Evolutionary conservation across 176 grass and related monocot species (phyloP), one percentile per base, ranked within the genome.

Genomic region (Carex parvula): DNA sequence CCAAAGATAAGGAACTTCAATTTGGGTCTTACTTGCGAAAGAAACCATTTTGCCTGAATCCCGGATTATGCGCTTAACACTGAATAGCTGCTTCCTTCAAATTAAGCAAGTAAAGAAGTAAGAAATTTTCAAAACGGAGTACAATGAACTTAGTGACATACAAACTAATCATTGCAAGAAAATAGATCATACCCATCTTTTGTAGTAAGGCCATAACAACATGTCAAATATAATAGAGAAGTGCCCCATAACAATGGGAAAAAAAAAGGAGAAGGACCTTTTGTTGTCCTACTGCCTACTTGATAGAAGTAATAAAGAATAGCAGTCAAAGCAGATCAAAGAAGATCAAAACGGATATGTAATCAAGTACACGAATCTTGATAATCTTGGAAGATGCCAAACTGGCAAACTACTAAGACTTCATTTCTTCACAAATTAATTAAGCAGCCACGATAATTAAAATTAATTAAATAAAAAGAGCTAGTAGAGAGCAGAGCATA

Each of bases 21-120:
- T 81, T 63, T 57, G n/a, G 15, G 18, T 0, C 86, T 61, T 79
- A 89, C 94, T 69, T 74, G 60, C 56, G 58, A 87, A 81, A 86
- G 83, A 60, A 75, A 29, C 60, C 91, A 94, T 94, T 26, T 13
- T 33, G 70, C 24, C 6, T 57, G 83, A 39, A 32, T 22, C 9
- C 20, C 21, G 5, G 42, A 48, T 22, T 56, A 81, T 37, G 58
- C 44, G 48, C 37, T 21, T 21, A n/a, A 77, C 50, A 50, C 32
- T 61, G 18, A 82, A 75, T 70, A 58, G 42, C 60, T 85, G n/a
- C 26, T 46, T 75, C 70, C 18, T 60, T 70, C 5, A 87, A 81
- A 86, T 39, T 58, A 63, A 9, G 39, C 30, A 24, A 73, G 32
- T 18, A 70, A n/a, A n/a, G 0, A 67, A 42, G 21, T 64, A 32